Evolutionary conservation across 148 eudicot species (phyloP), one percentile per base, ranked within the genome.

Genomic region (Spergularia marina): DNA sequence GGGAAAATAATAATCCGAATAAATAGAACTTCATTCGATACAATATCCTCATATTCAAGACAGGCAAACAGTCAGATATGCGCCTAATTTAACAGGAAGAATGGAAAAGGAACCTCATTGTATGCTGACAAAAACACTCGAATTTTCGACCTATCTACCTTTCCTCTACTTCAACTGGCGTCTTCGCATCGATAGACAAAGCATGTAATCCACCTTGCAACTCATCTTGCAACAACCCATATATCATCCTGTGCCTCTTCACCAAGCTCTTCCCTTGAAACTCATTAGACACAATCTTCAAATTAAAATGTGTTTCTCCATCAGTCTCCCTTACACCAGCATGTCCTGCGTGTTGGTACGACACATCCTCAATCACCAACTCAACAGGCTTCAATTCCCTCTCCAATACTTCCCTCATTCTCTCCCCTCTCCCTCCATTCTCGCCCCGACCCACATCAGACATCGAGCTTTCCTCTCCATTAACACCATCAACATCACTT

Each of bases 271-370:
- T 91, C 30, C 97, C 95, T 72, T 87, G 89, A 82, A 94, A 94
- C 66, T 89, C 95, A 44, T 82, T 68, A 0, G 95, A 88, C 64
- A 94, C 91, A 62, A 94, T 82, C 76, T 78, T 87, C 63, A 94
- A 78, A 81, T 91, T 91, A 51, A 94, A 90, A 84, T 94, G 98
- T 4, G 95, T 91, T 81, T 91, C 97, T 4, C 94, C 97, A 71
- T 91, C 86, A 78, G 87, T 85, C 12, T 89, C 89, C 52, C 82
- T 83, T 10, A 82, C 87, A 66, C 93, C 98, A 2, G 84, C 82
- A 80, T 94, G 98, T 10, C 98, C 98, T 36, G 97, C 98, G 74
- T 94, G 97, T 81, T 94, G 95, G 74, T 91, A 86, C 16, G 98
- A 94, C 63, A 94, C 79, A 79, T 94, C 95, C 67, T 90, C 93